These are phyloP conservation scores for Cercospora nicotianae DNA, from an alignment of 2,329 filamentous ascomycete genomes.

Conservation along the genomic window DNA sequence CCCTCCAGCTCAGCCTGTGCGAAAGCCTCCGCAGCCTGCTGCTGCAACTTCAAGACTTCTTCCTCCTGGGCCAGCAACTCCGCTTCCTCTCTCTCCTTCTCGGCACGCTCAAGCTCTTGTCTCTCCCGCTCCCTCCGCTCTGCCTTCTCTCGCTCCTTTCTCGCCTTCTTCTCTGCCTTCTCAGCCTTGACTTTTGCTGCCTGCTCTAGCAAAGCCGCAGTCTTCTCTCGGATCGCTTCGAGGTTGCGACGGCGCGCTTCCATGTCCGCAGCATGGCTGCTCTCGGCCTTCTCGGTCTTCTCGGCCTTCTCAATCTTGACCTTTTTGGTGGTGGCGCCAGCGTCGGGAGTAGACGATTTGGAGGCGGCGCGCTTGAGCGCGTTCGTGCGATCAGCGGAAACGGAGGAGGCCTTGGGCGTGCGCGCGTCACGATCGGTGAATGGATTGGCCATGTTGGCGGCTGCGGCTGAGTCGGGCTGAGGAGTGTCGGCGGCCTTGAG, in stretches of 20 bases:
- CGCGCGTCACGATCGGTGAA: background rate
- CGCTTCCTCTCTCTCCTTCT: conserved; percentile 13
- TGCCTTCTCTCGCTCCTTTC: background rate
- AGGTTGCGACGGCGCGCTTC: background rate
- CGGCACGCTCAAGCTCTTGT: background rate
- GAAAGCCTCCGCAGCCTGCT: conserved; percentile 16
- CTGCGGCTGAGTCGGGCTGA: background rate
- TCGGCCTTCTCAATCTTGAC: background rate
- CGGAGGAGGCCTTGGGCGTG: background rate
- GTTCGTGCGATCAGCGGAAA: background rate
- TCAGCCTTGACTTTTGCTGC: background rate
- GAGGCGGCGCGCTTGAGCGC: conserved; percentile 1
- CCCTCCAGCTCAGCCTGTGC: conserved; percentile 27
- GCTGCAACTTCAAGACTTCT: conserved; percentile 18
- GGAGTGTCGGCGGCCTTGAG: background rate
- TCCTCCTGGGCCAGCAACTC: background rate
- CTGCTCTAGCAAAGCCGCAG: background rate
- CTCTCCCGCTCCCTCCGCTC: background rate
- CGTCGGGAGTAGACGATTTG: conserved; percentile 3
- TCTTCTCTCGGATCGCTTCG: background rate
- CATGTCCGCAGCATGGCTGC: background rate
- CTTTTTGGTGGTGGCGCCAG: background rate
- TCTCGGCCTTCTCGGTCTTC: background rate
- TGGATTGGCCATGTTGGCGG: background rate
- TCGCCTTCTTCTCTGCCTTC: conserved; percentile 4